Conservation (phyloP, 768 basidiomycete genomes). For the Lentinula detonsa region DNA sequence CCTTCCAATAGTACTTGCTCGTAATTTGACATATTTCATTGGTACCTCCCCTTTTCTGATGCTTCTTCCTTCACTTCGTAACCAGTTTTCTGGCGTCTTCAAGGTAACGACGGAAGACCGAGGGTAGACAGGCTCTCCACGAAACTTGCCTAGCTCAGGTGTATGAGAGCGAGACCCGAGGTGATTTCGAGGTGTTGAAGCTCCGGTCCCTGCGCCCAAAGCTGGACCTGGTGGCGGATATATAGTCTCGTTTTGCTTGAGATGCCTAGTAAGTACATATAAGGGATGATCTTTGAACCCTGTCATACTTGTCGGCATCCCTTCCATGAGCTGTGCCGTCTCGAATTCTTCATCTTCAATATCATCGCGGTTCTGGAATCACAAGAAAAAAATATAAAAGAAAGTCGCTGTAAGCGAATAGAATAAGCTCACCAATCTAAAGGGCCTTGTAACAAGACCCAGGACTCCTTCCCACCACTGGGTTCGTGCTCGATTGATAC, state of each 20-base stretch:
- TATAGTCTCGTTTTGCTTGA: slow-evolving; percentile 84
- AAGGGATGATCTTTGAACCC: slow-evolving; percentile 97
- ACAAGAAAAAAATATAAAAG: slow-evolving; percentile 10
- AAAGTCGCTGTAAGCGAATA: background rate
- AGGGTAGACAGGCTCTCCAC: slow-evolving; percentile 88
- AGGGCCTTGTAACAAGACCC: slow-evolving; percentile 60
- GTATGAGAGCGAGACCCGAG: slow-evolving; percentile 17
- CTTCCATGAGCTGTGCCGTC: slow-evolving; percentile 71
- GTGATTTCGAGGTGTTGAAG: background rate
- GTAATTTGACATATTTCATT: slow-evolving; percentile 83
- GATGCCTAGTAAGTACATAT: slow-evolving; percentile 80
- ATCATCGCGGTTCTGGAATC: slow-evolving; percentile 78
- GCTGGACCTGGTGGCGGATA: slow-evolving; percentile 51
- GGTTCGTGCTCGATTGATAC: slow-evolving; percentile 40
- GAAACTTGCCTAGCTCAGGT: slow-evolving; percentile 84
- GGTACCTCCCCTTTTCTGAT: slow-evolving; percentile 75
- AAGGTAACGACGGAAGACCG: slow-evolving; percentile 78
- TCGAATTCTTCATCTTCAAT: slow-evolving; percentile 88
- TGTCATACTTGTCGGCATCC: slow-evolving; percentile 84
- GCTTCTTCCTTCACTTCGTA: slow-evolving; percentile 72
- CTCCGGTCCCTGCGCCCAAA: background rate
- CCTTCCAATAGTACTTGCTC: slow-evolving; percentile 74
- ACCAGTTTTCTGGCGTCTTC: slow-evolving; percentile 93
- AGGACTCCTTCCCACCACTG: slow-evolving; percentile 86
- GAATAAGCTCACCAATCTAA: slow-evolving; percentile 62